Conservation (phyloP, 352 stramenopile genomes). For the Globisporangium okanoganense region DNA sequence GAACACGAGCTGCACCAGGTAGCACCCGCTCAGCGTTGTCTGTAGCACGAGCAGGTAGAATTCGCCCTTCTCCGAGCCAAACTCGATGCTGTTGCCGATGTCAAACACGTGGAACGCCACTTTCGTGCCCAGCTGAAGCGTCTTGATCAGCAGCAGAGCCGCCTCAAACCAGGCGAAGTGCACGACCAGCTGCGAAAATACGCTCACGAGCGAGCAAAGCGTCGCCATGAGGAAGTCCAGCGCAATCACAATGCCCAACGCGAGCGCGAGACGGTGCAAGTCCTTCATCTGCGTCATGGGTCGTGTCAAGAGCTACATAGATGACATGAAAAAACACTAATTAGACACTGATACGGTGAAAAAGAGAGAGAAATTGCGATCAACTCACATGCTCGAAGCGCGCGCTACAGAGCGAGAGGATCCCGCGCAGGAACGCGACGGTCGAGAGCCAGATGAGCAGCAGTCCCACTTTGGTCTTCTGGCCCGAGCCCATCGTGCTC, state of each 20-base stretch:
- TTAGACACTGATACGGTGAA: not conserved
- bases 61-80: slow-evolving; percentile 53
- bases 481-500: slow-evolving; percentile 50
- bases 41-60: slow-evolving; percentile 63
- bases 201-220: slow-evolving; percentile 27
- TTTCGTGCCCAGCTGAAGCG: slow-evolving; percentile 62
- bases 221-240: slow-evolving; percentile 42
- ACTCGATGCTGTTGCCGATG: slow-evolving; percentile 26
- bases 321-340: slow-evolving; percentile 12
- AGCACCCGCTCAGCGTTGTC: slow-evolving; percentile 51
- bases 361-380: not conserved
- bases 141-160: slow-evolving; percentile 59
- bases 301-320: slow-evolving; percentile 52
- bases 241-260: slow-evolving; percentile 31
- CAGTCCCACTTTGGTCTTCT: slow-evolving; percentile 36
- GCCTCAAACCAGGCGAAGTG: slow-evolving; percentile 78
- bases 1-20: slow-evolving; percentile 63
- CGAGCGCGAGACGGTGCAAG: slow-evolving; percentile 49
- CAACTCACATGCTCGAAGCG: slow-evolving; percentile 56
- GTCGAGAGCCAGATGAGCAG: slow-evolving; percentile 67
- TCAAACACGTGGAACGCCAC: slow-evolving; percentile 65
- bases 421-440: slow-evolving; percentile 53
- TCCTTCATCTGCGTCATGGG: slow-evolving; percentile 57
- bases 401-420: slow-evolving; percentile 55
- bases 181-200: slow-evolving; percentile 52